These are phyloP conservation scores for Kluyveromyces siamensis DNA, from an alignment of 805 yeast species.

Conservation along the genomic window DNA sequence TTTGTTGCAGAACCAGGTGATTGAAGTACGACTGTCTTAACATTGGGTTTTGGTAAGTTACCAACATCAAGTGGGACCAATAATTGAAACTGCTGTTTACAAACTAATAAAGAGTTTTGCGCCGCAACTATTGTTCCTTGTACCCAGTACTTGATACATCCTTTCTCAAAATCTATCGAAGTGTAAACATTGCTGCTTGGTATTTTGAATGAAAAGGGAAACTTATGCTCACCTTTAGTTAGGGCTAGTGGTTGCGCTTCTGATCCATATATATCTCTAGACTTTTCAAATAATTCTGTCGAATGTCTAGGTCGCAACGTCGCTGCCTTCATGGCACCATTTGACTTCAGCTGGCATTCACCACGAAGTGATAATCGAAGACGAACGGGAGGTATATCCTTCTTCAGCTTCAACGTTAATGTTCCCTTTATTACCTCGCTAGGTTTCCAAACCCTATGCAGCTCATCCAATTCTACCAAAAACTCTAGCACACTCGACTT, in stretches of 20 bases:
- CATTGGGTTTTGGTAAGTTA: conserved; percentile 53
- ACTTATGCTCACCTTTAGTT: conserved; percentile 78
- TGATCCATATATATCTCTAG: conserved; percentile 49
- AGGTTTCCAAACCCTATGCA: conserved; percentile 71
- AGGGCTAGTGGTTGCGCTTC: conserved; percentile 20
- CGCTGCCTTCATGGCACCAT: conserved; percentile 31
- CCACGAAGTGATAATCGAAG: conserved; percentile 50
- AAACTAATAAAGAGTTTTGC: neutral
- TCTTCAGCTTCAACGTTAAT: conserved; percentile 45
- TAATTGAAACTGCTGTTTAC: conserved; percentile 21
- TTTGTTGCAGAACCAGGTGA: conserved; percentile 33
- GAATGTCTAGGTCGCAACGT: conserved; percentile 45
- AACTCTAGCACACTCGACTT: conserved; percentile 41
- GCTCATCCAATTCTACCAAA: conserved; percentile 61
- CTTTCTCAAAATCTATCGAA: conserved; percentile 74
- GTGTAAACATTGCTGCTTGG: conserved; percentile 68
- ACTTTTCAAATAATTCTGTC: conserved; percentile 47
- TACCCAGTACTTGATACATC: conserved; percentile 55
- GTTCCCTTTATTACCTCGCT: conserved; percentile 68
- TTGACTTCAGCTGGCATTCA: conserved; percentile 32
- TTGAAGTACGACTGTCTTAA: conserved; percentile 54
- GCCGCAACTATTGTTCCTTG: neutral
- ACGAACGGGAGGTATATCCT: conserved; percentile 40
- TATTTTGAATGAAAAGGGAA: conserved; percentile 77
- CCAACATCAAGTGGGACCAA: conserved; percentile 71